These are phyloP conservation scores for Pestalotiopsis sp. DNA, from an alignment of 2,329 filamentous ascomycete species.

Conservation along the genomic window DNA sequence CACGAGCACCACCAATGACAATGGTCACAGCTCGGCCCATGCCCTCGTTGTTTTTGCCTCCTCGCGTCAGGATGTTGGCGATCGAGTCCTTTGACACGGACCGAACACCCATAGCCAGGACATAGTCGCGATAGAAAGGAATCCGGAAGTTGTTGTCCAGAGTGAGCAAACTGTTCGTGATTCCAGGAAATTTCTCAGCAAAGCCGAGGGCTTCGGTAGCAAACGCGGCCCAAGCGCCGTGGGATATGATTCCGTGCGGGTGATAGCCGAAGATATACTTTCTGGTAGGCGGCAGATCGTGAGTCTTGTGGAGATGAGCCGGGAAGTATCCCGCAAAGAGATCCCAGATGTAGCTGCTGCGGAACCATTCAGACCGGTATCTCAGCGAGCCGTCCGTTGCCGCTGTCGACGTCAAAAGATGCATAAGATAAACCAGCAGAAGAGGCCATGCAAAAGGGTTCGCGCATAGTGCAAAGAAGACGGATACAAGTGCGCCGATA, in stretches of 20 bases:
- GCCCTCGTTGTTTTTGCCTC: slow-evolving; percentile 74
- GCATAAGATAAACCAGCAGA: slow-evolving; percentile 74
- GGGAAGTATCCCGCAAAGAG: slow-evolving; percentile 94
- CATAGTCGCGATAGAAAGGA: slow-evolving; percentile 91
- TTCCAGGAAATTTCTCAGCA: slow-evolving; percentile 83
- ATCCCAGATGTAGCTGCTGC: slow-evolving; percentile 76
- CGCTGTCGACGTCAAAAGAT: slow-evolving; percentile 78
- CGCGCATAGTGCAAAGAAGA: slow-evolving; percentile 89
- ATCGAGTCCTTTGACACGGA: slow-evolving; percentile 92
- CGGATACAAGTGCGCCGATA: slow-evolving; percentile 68
- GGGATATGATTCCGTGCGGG: slow-evolving; percentile 94
- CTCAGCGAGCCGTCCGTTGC: slow-evolving; percentile 73
- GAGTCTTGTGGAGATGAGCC: slow-evolving; percentile 81
- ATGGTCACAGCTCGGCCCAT: slow-evolving; percentile 97
- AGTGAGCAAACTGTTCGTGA: slow-evolving; percentile 90
- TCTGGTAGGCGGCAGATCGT: slow-evolving; percentile 73
- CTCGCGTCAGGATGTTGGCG: slow-evolving; percentile 80
- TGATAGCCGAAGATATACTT: slow-evolving; percentile 99
- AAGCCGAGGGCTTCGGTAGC: slow-evolving; percentile 89
- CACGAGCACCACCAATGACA: slow-evolving; percentile 87
- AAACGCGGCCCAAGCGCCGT: slow-evolving; percentile 92
- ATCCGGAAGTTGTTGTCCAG: slow-evolving; percentile 96
- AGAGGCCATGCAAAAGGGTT: slow-evolving; percentile 91
- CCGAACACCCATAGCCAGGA: slow-evolving; percentile 82
- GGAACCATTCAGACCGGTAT: slow-evolving; percentile 73